Percentiles rank a stretch among this genome's conserved stretches.
These are phyloP conservation scores for Cyberlindnera bimundalis DNA, from an alignment of 805 yeast species.

Conservation along the genomic window DNA sequence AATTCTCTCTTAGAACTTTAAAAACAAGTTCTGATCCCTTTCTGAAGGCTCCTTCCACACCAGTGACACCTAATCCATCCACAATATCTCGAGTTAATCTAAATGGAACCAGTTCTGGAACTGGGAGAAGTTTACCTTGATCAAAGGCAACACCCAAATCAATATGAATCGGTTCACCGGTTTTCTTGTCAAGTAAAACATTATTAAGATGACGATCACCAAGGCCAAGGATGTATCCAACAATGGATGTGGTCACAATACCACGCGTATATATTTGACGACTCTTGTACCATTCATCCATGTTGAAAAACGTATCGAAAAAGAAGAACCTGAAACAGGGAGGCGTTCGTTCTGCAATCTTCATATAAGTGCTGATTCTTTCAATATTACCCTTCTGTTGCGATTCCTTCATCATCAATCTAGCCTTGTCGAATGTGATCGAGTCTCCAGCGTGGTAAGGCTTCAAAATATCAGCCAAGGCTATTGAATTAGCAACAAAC, in stretches of 20 bases:
- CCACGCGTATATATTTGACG: conserved; percentile 69
- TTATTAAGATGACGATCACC: conserved; percentile 97
- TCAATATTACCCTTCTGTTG: conserved; percentile 44
- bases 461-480: conserved; percentile 64
- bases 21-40: conserved; percentile 72
- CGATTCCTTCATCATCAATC: conserved; percentile 57
- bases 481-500: conserved; percentile 73
- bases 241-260: conserved; percentile 78
- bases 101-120: conserved; percentile 95
- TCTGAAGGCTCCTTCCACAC: conserved; percentile 72
- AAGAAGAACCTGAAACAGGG: conserved; percentile 77
- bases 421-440: conserved; percentile 52
- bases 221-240: conserved; percentile 84
- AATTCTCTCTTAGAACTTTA: conserved; percentile 59
- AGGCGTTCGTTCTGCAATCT: conserved; percentile 45
- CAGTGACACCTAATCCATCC: conserved; percentile 91
- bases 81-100: conserved; percentile 84
- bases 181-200: conserved; percentile 69
- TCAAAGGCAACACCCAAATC: conserved; percentile 97
- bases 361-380: conserved; percentile 43
- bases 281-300: conserved; percentile 71
- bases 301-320: conserved; percentile 57
- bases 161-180: conserved; percentile 94
- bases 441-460: conserved; percentile 59
- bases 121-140: conserved; percentile 77